These are phyloP conservation scores for Inga laurina DNA, from an alignment of 306 rosid species.

Conservation along the genomic window DNA sequence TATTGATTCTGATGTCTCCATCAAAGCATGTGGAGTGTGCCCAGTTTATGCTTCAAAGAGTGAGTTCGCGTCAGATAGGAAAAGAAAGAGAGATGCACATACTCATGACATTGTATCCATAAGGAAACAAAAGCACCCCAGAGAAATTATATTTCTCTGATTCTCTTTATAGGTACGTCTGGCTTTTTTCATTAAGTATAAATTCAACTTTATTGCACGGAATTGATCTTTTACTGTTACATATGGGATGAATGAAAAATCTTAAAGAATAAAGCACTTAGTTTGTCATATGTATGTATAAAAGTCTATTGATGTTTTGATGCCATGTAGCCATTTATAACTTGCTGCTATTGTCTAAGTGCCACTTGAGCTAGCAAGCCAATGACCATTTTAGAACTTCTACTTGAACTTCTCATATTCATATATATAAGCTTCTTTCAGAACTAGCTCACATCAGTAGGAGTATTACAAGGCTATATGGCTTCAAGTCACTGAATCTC, in stretches of 20 bases:
- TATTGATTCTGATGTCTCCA: background rate
- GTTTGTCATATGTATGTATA: background rate
- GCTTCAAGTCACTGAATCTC: no score
- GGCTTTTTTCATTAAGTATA: background rate
- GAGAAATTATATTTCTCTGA: background rate
- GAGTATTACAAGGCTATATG: no score
- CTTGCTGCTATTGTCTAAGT: no score
- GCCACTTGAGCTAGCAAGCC: no score
- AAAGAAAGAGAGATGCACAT: background rate
- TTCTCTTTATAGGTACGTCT: background rate
- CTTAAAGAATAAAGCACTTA: background rate
- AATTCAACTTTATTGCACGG: background rate
- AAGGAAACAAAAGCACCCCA: background rate
- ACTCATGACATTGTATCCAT: background rate
- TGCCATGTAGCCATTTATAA: no score
- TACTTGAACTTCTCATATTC: no score
- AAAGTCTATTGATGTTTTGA: no score
- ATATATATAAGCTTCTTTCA: no score
- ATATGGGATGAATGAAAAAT: background rate
- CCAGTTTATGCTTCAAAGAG: background rate
- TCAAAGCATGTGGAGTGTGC: constrained; percentile 27
- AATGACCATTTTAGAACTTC: no score
- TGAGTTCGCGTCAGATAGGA: background rate
- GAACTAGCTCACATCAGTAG: no score
- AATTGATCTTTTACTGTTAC: background rate